A percentile compares a stretch with the other conserved stretches of the same genome.
Evolutionary conservation across 2,329 filamentous ascomycete species (phyloP).

Genomic region (Lachnellula occidentalis): DNA sequence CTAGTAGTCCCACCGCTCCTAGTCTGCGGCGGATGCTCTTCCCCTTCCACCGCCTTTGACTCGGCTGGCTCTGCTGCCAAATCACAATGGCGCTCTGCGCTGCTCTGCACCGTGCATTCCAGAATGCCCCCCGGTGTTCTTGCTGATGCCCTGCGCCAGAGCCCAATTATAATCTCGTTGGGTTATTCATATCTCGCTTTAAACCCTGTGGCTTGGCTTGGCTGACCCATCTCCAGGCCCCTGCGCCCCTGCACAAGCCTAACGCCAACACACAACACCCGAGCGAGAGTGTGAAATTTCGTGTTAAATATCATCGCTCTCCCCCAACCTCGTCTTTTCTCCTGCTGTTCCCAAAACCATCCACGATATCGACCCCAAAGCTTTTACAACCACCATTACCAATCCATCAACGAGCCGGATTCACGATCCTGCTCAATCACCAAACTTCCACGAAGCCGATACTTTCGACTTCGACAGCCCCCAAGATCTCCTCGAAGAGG

Average conservation of each 20-base stretch:
- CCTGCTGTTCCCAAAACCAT: constrained; percentile 15
- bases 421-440: constrained; percentile 24
- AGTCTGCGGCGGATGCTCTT: neutral
- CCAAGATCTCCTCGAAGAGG: constrained; percentile 21
- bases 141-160: neutral
- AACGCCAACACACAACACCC: constrained; percentile 18
- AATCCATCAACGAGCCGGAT: constrained; percentile 19
- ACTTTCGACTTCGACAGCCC: constrained; percentile 22
- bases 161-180: constrained; percentile 5
- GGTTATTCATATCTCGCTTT: neutral
- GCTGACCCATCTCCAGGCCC: constrained; percentile 13
- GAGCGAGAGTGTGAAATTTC: constrained; percentile 12
- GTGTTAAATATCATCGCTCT: constrained; percentile 12
- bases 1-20: neutral
- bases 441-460: constrained; percentile 24
- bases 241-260: neutral
- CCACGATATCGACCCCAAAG: constrained; percentile 16
- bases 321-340: constrained; percentile 17
- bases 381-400: constrained; percentile 17
- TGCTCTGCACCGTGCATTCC: constrained; percentile 13
- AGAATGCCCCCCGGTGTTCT: constrained; percentile 9
- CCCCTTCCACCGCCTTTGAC: constrained; percentile 3
- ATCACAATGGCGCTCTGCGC: constrained; percentile 1
- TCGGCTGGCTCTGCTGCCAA: neutral
- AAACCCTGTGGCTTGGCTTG: constrained; percentile 5